These are phyloP conservation scores for Russula abietina DNA, from an alignment of 768 basidiomycete species.

Conservation along the genomic window DNA sequence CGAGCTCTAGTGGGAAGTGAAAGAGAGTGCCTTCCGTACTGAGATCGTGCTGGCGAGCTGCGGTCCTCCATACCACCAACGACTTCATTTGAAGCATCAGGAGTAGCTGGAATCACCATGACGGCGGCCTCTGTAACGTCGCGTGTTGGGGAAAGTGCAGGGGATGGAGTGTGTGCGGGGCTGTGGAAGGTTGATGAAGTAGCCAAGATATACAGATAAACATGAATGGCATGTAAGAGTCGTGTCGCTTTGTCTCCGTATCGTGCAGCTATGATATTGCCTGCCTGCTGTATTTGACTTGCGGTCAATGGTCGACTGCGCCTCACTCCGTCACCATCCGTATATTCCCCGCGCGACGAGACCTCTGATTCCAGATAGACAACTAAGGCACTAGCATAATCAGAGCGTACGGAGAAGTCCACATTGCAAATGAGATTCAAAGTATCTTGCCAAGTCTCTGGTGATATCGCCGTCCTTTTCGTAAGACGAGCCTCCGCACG, in stretches of 20 bases:
- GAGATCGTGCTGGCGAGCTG: conserved; percentile 33
- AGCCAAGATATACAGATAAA: conserved; percentile 73
- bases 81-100: conserved; percentile 31
- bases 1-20: conserved; percentile 45
- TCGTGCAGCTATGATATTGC: conserved; percentile 43
- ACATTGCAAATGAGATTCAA: conserved; percentile 76
- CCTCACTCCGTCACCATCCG: conserved; percentile 43
- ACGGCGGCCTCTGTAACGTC: conserved; percentile 19
- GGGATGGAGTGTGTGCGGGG: conserved; percentile 38
- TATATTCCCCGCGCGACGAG: conserved; percentile 50
- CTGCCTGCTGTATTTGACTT: conserved; percentile 43
- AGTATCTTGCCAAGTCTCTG: conserved; percentile 90
- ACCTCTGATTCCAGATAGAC: conserved; percentile 76
- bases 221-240: conserved; percentile 75
- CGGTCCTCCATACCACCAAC: conserved; percentile 31
- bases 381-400: conserved; percentile 68
- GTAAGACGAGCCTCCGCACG: conserved; percentile 35
- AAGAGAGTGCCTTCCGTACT: conserved; percentile 43
- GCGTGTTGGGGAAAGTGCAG: conserved; percentile 30
- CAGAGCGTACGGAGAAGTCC: conserved; percentile 70
- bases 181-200: conserved; percentile 55
- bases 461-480: conserved; percentile 62
- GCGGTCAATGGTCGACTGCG: conserved; percentile 44
- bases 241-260: conserved; percentile 60
- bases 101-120: conserved; percentile 21